phyloP scores from a whole-genome alignment of 768 basidiomycete genomes.

The Tremella fuciformis region DNA sequence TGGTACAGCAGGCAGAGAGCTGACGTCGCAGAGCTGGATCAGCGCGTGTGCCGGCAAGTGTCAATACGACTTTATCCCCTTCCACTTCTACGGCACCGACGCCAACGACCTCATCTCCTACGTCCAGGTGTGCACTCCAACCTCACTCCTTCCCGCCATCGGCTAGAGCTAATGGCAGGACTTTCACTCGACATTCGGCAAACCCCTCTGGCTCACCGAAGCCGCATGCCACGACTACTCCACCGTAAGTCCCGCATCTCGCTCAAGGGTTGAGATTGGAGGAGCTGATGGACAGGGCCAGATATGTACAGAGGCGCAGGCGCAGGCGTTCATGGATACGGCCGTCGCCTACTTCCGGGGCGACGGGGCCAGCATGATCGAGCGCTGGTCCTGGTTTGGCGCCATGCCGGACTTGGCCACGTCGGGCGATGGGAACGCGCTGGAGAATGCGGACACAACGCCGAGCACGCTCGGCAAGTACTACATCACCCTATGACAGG shows the following conservation, averaged over 20 bases:
- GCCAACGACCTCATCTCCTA: slow-evolving; percentile 28
- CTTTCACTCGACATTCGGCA: slow-evolving; percentile 23
- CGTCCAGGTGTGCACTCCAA: slow-evolving; percentile 22
- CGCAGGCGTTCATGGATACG: slow-evolving; percentile 34
- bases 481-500: slow-evolving; percentile 11
- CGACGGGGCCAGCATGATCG: slow-evolving; percentile 25
- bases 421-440: slow-evolving; percentile 19
- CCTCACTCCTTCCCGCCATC: neutral
- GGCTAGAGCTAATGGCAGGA: slow-evolving; percentile 18
- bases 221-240: slow-evolving; percentile 32
- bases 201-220: slow-evolving; percentile 38
- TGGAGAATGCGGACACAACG: slow-evolving; percentile 29
- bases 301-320: slow-evolving; percentile 25
- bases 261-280: no score
- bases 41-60: slow-evolving; percentile 41
- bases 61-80: slow-evolving; percentile 42
- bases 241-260: neutral
- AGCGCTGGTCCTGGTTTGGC: slow-evolving; percentile 44
- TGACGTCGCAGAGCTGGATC: slow-evolving; percentile 30
- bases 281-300: neutral
- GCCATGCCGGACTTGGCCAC: slow-evolving; percentile 22
- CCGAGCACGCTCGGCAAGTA: slow-evolving; percentile 16
- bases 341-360: slow-evolving; percentile 29
- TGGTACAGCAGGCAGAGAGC: neutral
- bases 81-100: slow-evolving; percentile 44